A percentile compares a stretch with the other conserved stretches of the same genome.
Evolutionary conservation across 768 basidiomycete species (phyloP).

Genomic region (Naematelia aurantialba): DNA sequence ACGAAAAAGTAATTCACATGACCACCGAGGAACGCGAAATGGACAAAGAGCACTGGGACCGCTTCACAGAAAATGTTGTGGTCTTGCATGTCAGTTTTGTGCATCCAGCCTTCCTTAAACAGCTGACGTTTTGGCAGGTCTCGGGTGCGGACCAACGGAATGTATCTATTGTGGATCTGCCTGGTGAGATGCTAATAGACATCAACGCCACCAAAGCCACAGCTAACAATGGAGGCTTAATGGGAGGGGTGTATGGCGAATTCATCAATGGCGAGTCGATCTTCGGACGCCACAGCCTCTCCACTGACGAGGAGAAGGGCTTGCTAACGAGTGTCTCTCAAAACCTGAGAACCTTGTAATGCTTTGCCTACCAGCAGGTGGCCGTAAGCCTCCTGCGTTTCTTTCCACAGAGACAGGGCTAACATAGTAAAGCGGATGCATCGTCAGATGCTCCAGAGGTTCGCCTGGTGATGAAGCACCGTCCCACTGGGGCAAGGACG

Average conservation of each 20-base stretch:
- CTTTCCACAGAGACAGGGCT: not conserved
- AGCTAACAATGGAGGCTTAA: not conserved
- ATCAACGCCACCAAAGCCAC: not conserved
- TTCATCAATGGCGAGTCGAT: not conserved
- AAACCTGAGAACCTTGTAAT: constrained; percentile 19
- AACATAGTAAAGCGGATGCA: constrained; percentile 11
- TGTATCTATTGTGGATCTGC: constrained; percentile 28
- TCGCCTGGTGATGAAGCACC: constrained; percentile 11
- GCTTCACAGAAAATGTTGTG: constrained; percentile 19
- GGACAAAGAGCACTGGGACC: not conserved
- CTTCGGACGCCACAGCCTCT: not conserved
- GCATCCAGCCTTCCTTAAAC: not conserved
- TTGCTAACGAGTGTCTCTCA: constrained; percentile 13
- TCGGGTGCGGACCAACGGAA: constrained; percentile 9
- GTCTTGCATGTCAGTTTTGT: constrained; percentile 15
- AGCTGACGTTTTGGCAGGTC: constrained; percentile 9
- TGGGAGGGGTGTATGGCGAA: not conserved
- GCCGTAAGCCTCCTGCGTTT: constrained; percentile 13
- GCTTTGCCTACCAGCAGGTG: constrained; percentile 14
- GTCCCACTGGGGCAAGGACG: constrained; percentile 4
- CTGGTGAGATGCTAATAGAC: constrained; percentile 19
- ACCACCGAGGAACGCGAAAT: not conserved
- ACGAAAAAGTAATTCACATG: constrained; percentile 7
- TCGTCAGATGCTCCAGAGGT: constrained; percentile 8
- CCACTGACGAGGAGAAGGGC: constrained; percentile 5